Percentiles rank a stretch among this genome's conserved stretches.
These are phyloP conservation scores for Exidia glandulosa DNA, from an alignment of 768 basidiomycete genomes.

Conservation along the genomic window DNA sequence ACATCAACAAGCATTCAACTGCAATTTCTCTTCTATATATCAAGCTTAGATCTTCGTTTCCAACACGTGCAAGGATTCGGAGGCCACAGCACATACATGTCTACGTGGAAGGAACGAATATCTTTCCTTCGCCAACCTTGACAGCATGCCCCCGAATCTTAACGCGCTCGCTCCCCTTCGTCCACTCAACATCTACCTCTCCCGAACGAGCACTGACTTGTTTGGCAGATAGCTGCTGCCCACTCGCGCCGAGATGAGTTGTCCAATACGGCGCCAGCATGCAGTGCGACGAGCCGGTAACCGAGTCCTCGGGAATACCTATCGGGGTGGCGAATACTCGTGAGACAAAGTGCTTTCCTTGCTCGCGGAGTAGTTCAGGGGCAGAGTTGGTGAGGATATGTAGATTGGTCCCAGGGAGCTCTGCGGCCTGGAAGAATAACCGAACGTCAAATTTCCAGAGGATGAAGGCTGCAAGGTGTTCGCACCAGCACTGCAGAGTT, in stretches of 20 bases:
- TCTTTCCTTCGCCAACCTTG: slow-evolving; percentile 22
- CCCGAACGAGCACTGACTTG: slow-evolving; percentile 45
- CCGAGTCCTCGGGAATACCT: slow-evolving; percentile 20
- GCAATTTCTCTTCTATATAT: too few relatives aligned
- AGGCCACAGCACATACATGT: too few relatives aligned
- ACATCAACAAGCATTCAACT: too few relatives aligned
- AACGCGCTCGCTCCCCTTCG: slow-evolving; percentile 21
- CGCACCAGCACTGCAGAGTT: slow-evolving; percentile 12
- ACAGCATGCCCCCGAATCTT: slow-evolving; percentile 26
- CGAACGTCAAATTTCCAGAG: not conserved
- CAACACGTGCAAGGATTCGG: too few relatives aligned
- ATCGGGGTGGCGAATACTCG: slow-evolving; percentile 17
- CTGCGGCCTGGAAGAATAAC: not conserved
- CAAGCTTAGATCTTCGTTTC: too few relatives aligned
- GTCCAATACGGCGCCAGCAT: slow-evolving; percentile 28
- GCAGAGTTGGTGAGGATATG: slow-evolving; percentile 16
- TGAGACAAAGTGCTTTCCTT: slow-evolving; percentile 13
- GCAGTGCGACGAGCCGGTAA: slow-evolving; percentile 20
- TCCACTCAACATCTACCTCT: slow-evolving; percentile 29
- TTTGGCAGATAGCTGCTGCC: slow-evolving; percentile 29
- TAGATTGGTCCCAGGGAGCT: not conserved
- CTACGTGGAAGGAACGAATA: not conserved
- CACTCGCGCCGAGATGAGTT: slow-evolving; percentile 37
- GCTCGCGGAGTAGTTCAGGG: slow-evolving; percentile 9
- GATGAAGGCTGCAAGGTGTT: not conserved